Evolutionary conservation across 108 stramenopile species (phyloP).

Genomic region (Skeletonema grethae): DNA sequence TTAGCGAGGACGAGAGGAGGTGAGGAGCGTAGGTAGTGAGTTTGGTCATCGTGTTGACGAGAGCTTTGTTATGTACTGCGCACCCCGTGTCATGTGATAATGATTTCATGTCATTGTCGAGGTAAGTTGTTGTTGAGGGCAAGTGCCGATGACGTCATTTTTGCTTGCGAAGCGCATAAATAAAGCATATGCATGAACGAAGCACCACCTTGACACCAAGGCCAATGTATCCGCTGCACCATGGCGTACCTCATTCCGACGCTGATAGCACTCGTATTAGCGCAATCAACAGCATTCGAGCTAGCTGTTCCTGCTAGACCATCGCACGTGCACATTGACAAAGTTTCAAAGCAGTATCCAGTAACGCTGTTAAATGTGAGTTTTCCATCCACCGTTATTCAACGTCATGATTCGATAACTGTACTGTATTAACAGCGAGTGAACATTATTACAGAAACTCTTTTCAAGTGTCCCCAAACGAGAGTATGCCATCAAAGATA

Average conservation of each 20-base stretch:
- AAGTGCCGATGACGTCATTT: neutral
- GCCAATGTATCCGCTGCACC: too few relatives aligned
- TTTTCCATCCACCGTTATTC: neutral
- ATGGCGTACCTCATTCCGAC: neutral
- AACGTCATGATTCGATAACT: too few relatives aligned
- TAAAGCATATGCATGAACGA: too few relatives aligned
- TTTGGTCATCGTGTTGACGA: neutral
- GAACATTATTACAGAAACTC: too few relatives aligned
- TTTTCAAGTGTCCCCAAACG: slow-evolving; percentile 52
- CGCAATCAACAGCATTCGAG: neutral
- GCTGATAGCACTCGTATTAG: neutral
- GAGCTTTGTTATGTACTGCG: neutral
- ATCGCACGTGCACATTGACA: slow-evolving; percentile 30
- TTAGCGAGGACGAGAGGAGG: neutral
- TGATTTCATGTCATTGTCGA: neutral
- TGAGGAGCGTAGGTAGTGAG: neutral
- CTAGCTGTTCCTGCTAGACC: slow-evolving; percentile 13
- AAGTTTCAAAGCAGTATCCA: slow-evolving; percentile 29
- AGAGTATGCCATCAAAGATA: slow-evolving; percentile 43
- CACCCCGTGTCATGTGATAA: neutral
- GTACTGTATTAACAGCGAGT: too few relatives aligned
- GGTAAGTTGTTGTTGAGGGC: neutral
- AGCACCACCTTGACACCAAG: too few relatives aligned
- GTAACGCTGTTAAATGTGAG: slow-evolving; percentile 38
- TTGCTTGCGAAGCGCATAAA: too few relatives aligned